A percentile compares a stretch with the other conserved stretches of the same genome.
phyloP scores from a whole-genome alignment of 805 yeast genomes.

The Ascoidea rubescens region DNA sequence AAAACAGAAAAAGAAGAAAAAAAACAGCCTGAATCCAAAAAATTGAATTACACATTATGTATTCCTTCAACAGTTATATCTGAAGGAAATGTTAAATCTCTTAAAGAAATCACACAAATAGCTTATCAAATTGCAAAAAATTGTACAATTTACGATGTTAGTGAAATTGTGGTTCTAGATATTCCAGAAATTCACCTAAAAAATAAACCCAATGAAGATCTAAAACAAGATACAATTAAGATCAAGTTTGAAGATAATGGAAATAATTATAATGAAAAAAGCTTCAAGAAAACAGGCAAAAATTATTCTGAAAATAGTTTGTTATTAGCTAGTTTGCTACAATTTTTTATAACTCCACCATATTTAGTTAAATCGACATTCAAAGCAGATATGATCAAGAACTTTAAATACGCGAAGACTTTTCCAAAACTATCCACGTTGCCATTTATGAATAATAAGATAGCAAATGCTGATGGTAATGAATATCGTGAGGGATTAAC shows the following conservation, averaged over 20 bases:
- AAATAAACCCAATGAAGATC: constrained; percentile 5
- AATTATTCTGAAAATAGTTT: constrained; percentile 25
- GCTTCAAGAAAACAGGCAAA: constrained; percentile 1
- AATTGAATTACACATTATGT: constrained; percentile 41
- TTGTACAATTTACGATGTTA: constrained; percentile 53
- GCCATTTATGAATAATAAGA: constrained; percentile 48
- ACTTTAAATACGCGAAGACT: constrained; percentile 49
- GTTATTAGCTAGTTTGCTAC: constrained; percentile 55
- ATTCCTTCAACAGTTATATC: constrained; percentile 58
- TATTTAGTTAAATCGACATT: constrained; percentile 58
- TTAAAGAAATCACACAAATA: constrained; percentile 60
- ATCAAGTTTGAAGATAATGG: constrained; percentile 20
- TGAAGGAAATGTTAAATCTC: constrained; percentile 37
- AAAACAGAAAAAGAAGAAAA: no score
- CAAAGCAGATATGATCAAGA: constrained; percentile 26
- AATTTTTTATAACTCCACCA: constrained; percentile 76
- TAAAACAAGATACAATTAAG: constrained; percentile 12
- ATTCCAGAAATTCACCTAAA: constrained; percentile 12
- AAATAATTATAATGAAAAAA: constrained; percentile 10
- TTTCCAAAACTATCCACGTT: constrained; percentile 61
- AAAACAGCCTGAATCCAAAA: constrained; percentile 2
- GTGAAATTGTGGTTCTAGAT: constrained; percentile 63
- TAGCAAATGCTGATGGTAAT: constrained; percentile 22
- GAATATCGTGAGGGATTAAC: constrained; percentile 38
- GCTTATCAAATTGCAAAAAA: constrained; percentile 72